Conservation (phyloP, 371 early-diverging fungal genomes). For the Mortierella sp. region DNA sequence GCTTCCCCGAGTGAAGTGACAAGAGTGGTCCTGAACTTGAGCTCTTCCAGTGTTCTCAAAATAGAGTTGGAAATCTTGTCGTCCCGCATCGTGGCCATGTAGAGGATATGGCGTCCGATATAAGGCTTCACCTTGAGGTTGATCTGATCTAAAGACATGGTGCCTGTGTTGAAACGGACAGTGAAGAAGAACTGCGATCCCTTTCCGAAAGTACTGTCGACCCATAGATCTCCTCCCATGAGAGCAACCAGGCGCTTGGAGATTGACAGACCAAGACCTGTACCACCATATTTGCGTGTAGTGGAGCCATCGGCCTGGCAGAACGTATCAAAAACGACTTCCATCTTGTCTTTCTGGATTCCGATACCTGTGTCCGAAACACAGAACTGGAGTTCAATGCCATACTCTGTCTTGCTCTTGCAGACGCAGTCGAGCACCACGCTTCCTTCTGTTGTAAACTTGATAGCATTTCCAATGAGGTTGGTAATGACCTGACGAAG, state of each 20-base stretch:
- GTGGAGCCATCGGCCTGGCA: conserved; percentile 85
- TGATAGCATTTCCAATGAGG: conserved; percentile 86
- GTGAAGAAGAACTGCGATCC: conserved; percentile 83
- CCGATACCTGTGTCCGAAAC: conserved; percentile 90
- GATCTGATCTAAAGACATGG: conserved; percentile 54
- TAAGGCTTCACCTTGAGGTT: conserved; percentile 59
- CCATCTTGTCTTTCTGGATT: conserved; percentile 77
- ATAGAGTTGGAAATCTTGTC: conserved; percentile 39
- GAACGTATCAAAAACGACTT: conserved; percentile 83
- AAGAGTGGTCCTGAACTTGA: conserved; percentile 57
- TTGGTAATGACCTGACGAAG: conserved; percentile 86
- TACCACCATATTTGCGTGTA: conserved; percentile 86
- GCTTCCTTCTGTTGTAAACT: conserved; percentile 81
- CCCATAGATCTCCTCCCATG: conserved; percentile 85
- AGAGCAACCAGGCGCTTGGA: conserved; percentile 76
- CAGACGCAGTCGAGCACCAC: conserved; percentile 63
- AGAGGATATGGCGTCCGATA: conserved; percentile 58
- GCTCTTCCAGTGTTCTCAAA: conserved; percentile 42
- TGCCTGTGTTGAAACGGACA: conserved; percentile 58
- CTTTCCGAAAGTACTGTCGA: conserved; percentile 72
- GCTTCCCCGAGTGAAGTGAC: conserved; percentile 57
- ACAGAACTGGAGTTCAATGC: conserved; percentile 69
- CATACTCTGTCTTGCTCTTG: conserved; percentile 48
- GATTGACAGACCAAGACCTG: conserved; percentile 88
- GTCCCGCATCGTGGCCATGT: conserved; percentile 59